Conservation (phyloP, 139 green algal species). For the Picocystis salinarum region DNA sequence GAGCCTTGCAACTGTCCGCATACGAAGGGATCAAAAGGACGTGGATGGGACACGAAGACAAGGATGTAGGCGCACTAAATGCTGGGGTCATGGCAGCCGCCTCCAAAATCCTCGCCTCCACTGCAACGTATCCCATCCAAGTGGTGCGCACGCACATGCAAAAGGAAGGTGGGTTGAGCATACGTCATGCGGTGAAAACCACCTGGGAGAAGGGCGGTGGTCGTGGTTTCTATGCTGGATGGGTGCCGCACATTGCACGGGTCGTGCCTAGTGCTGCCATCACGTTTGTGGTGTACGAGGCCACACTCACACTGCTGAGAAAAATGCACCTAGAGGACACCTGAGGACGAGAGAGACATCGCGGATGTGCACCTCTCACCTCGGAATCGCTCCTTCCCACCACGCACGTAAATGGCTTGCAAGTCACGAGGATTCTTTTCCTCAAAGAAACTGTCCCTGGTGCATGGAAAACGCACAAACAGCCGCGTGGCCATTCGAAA, state of each 20-base stretch:
- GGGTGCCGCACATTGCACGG: conserved; percentile 47
- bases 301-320: no score
- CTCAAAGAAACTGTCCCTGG: no score
- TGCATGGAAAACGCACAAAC: no score
- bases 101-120: conserved; percentile 67
- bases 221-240: conserved; percentile 46
- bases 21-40: conserved; percentile 81
- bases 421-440: no score
- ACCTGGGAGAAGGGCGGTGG: conserved; percentile 12
- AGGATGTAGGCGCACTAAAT: not conserved
- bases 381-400: no score
- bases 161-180: no score
- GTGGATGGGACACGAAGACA: not conserved
- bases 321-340: no score
- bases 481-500: no score
- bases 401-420: no score
- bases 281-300: conserved; percentile 63
- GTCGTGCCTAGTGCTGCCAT: conserved; percentile 49
- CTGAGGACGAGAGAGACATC: no score
- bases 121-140: conserved; percentile 77
- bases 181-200: no score
- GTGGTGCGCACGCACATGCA: conserved; percentile 13
- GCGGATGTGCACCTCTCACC: no score
- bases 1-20: conserved; percentile 82
- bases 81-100: conserved; percentile 29